A percentile compares a stretch with the other conserved stretches of the same genome.
These are phyloP conservation scores for Colletotrichum plurivorum DNA, from an alignment of 2,329 filamentous ascomycete species.

Conservation along the genomic window DNA sequence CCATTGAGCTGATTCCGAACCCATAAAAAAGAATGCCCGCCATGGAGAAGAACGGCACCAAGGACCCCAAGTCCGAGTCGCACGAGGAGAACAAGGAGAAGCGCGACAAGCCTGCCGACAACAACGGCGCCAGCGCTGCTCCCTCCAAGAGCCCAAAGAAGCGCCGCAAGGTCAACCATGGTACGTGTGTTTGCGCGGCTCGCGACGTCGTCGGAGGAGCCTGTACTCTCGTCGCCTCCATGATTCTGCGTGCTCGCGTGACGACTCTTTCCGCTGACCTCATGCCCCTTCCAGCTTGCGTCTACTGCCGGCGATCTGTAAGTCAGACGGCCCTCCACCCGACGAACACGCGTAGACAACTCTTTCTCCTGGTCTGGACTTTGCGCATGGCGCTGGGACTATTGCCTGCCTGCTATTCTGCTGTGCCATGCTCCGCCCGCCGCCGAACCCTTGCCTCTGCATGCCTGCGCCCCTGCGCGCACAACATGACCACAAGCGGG, in stretches of 20 bases:
- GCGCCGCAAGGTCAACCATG: slow-evolving; percentile 90
- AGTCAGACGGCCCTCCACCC: slow-evolving; percentile 61
- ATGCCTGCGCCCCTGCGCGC: slow-evolving; percentile 18
- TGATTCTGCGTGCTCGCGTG: slow-evolving; percentile 39
- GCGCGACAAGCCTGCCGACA: slow-evolving; percentile 43
- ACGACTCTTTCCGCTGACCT: slow-evolving; percentile 48
- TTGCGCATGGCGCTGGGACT: slow-evolving; percentile 24
- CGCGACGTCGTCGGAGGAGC: slow-evolving; percentile 41
- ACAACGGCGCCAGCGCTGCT: slow-evolving; percentile 48
- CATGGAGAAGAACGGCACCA: slow-evolving; percentile 53
- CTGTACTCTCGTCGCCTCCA: slow-evolving; percentile 42
- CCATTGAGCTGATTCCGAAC: slow-evolving; percentile 49
- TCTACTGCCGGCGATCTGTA: slow-evolving; percentile 92
- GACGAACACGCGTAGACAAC: slow-evolving; percentile 45
- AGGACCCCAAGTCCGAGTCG: slow-evolving; percentile 55
- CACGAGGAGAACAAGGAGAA: slow-evolving; percentile 49
- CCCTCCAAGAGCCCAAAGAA: slow-evolving; percentile 78
- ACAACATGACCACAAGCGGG: slow-evolving; percentile 17
- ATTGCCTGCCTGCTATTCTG: slow-evolving; percentile 24
- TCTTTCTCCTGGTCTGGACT: neutral
- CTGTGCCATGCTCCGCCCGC: slow-evolving; percentile 36
- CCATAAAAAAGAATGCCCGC: slow-evolving; percentile 37
- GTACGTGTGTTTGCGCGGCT: slow-evolving; percentile 66
- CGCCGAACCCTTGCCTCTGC: slow-evolving; percentile 29
- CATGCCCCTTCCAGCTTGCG: slow-evolving; percentile 75